Evolutionary conservation across 495 filamentous ascomycete genomes (phyloP).

Genomic region (Podospora anserina): DNA sequence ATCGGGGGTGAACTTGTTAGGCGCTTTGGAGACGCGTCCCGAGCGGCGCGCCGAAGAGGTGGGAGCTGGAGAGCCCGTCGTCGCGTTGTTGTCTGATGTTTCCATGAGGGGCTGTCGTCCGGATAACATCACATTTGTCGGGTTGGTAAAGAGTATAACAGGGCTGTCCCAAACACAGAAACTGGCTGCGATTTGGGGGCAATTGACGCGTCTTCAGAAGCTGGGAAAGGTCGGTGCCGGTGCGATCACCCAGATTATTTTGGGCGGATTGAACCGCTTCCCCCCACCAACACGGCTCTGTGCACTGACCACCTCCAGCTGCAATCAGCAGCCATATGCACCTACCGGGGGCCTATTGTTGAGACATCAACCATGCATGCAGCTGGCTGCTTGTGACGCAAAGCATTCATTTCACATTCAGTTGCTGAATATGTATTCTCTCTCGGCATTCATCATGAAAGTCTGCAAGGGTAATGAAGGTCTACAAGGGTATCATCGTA

Average conservation of each 20-base stretch:
- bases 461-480: too few relatives aligned
- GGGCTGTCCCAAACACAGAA: not conserved
- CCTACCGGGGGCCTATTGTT: constrained; percentile 15
- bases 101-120: constrained; percentile 45
- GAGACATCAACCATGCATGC: too few relatives aligned
- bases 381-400: not conserved
- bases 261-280: constrained; percentile 28
- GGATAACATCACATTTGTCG: constrained; percentile 35
- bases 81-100: constrained; percentile 55
- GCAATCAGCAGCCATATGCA: constrained; percentile 18
- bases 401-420: not conserved
- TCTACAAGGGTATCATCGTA: constrained; percentile 30
- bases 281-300: constrained; percentile 1
- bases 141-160: constrained; percentile 13
- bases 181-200: constrained; percentile 18
- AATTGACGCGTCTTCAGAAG: constrained; percentile 36
- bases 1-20: constrained; percentile 60
- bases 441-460: constrained; percentile 1
- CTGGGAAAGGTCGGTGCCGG: not conserved
- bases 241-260: constrained; percentile 34
- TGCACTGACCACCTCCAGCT: not conserved
- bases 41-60: constrained; percentile 64
- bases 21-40: constrained; percentile 73
- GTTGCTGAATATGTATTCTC: not conserved
- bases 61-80: constrained; percentile 51